These are phyloP conservation scores for Ogataea glucozyma DNA, from an alignment of 805 yeast genomes.

Conservation along the genomic window DNA sequence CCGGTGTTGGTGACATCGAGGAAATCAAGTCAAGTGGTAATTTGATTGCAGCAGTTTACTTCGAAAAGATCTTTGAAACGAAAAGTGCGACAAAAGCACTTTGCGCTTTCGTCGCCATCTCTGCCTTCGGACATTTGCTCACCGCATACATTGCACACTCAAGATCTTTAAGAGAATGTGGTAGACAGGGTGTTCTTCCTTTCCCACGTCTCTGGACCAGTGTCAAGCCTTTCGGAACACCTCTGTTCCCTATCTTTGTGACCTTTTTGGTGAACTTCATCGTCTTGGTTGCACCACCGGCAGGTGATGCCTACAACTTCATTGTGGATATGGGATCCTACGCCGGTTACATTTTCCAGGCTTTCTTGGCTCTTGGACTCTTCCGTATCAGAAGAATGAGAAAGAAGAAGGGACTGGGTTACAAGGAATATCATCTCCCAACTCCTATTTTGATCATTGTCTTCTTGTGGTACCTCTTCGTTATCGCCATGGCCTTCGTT, in stretches of 20 bases:
- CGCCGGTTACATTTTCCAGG: slow-evolving; percentile 76
- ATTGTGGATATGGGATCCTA: slow-evolving; percentile 77
- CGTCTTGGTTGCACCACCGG: slow-evolving; percentile 77
- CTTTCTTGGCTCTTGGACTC: slow-evolving; percentile 62
- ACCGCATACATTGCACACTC: slow-evolving; percentile 83
- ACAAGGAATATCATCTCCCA: slow-evolving; percentile 37
- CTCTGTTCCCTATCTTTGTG: slow-evolving; percentile 69
- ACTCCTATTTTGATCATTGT: slow-evolving; percentile 36
- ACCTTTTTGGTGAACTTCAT: slow-evolving; percentile 77
- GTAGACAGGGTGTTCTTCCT: slow-evolving; percentile 80
- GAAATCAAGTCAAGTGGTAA: slow-evolving; percentile 61
- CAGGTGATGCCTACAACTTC: slow-evolving; percentile 86
- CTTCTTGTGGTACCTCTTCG: slow-evolving; percentile 38
- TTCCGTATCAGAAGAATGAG: slow-evolving; percentile 43
- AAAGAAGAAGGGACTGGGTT: slow-evolving; percentile 37
- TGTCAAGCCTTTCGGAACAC: slow-evolving; percentile 71
- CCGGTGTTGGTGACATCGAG: slow-evolving; percentile 68
- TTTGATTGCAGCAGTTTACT: slow-evolving; percentile 74
- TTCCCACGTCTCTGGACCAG: slow-evolving; percentile 70
- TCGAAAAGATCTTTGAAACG: slow-evolving; percentile 66
- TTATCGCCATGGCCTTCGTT: slow-evolving; percentile 44
- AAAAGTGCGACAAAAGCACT: slow-evolving; percentile 63
- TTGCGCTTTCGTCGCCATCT: slow-evolving; percentile 76
- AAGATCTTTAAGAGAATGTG: slow-evolving; percentile 75
- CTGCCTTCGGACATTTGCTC: slow-evolving; percentile 80